Percentiles rank a stretch among this genome's conserved stretches.
Evolutionary conservation across 257 asterid species (phyloP).

Genomic region (Anisodus acutangulus): DNA sequence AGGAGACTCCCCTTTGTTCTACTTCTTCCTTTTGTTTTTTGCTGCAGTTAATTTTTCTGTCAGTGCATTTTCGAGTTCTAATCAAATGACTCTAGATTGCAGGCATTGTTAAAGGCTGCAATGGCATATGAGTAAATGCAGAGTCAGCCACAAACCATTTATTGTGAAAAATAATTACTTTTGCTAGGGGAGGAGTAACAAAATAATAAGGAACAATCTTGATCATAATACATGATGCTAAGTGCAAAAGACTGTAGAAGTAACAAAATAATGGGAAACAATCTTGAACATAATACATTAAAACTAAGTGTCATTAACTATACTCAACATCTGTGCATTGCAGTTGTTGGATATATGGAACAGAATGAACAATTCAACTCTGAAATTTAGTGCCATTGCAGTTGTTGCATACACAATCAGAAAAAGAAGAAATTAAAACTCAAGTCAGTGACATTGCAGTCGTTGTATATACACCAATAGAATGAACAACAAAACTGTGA

Average conservation of each 20-base stretch:
- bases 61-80: slow-evolving; percentile 9
- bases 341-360: slow-evolving; percentile 9
- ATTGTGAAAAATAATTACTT: neutral
- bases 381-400: neutral
- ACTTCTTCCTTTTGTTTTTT: neutral
- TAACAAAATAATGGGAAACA: slow-evolving; percentile 14
- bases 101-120: slow-evolving; percentile 20
- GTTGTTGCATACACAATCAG: slow-evolving; percentile 6
- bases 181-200: neutral
- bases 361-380: slow-evolving; percentile 15
- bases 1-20: neutral
- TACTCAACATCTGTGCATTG: neutral
- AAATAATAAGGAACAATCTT: neutral
- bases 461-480: neutral
- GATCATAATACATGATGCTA: neutral
- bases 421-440: neutral
- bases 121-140: neutral
- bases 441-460: slow-evolving; percentile 17
- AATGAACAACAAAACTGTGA: neutral
- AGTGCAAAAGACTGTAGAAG: neutral
- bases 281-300: neutral
- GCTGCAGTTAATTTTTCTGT: neutral
- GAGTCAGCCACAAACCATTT: slow-evolving; percentile 3
- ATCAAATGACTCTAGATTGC: neutral
- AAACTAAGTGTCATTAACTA: neutral